Base-by-base conservation (phyloP, 1,284 basidiomycete genomes). In the Ganoderma meredithae region DNA sequence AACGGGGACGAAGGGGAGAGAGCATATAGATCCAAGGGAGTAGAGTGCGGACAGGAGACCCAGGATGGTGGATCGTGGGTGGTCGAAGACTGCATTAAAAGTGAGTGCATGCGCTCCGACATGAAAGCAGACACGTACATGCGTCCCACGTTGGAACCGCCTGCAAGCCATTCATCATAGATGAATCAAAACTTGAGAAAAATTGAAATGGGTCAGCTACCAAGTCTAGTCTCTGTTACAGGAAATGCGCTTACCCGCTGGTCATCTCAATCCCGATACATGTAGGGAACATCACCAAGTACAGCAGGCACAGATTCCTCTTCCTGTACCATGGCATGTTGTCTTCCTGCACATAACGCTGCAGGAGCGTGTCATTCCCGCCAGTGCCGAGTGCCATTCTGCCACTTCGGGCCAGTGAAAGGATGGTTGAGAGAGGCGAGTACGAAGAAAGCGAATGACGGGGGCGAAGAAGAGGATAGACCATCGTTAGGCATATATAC, bases 261-360 rank as follows among this genome's bases (percentile, higher is more conserved):
- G 88, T 88, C 85, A 88, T 86, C 74, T 89, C 87, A 17, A 88
- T 87, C 27, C 86, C 88, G 41, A 89, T 84, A 73, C 86, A 88
- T 53, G 87, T 86, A 39, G 87, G 87, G 71, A 88, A 79, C 75
- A 89, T 81, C 63, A 88, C 65, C 39, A 88, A 68, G 76, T 89
- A 86, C 60, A 88, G 69, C 10, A 80, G 55, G 36, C 86, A 78
- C 67, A 88, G 74, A 69, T 88, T 87, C 2, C 79, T 85, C 71
- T 88, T 89, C 67, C 74, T 76, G 75, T 88, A 88, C 88, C 88
- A 89, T 59, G 86, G 86, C 12, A 79, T 80, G 47, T 76, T 80
- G 72, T 89, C 88, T 64, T 83, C 80, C 19, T 79, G 74, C 25
- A 84, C 83, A 31, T 87, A 77, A 31, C 80, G 79, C 31, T 81